phyloP scores from a whole-genome alignment of 129 eudicot genomes.

The Apium graveolens region DNA sequence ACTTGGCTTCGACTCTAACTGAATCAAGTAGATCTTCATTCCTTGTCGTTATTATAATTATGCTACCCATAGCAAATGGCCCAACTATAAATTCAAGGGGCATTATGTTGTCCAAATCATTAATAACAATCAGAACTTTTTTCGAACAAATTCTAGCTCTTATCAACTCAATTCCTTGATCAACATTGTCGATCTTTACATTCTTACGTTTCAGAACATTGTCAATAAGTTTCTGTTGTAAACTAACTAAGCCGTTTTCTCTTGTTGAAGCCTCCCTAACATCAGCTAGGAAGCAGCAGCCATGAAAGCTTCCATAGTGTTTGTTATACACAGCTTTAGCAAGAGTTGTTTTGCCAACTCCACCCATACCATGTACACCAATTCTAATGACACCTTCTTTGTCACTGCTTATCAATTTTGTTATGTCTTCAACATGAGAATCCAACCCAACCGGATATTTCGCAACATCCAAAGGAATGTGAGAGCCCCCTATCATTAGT shows the following conservation, averaged over 20 bases:
- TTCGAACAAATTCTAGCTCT: not conserved
- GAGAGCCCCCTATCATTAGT: no score
- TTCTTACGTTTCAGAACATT: not conserved
- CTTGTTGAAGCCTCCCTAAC: not conserved
- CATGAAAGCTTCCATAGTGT: not conserved
- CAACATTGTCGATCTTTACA: not conserved
- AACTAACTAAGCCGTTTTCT: not conserved
- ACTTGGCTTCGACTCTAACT: not conserved
- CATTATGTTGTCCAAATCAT: not conserved
- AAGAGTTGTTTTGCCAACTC: no score
- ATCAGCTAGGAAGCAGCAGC: constrained; percentile 7
- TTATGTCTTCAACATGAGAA: no score
- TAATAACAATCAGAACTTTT: not conserved
- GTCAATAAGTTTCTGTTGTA: constrained; percentile 3
- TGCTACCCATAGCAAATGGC: constrained; percentile 11
- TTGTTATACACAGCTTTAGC: not conserved
- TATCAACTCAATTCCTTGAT: not conserved
- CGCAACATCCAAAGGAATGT: not conserved
- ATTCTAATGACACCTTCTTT: no score
- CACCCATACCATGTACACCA: no score
- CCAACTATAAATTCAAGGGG: not conserved
- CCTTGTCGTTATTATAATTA: constrained; percentile 12
- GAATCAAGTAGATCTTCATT: not conserved
- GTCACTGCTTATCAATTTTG: no score
- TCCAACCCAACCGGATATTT: no score